Evolutionary conservation across 192 early-diverging fungal species (phyloP).

Genomic region (Dimargaris xerosporica): DNA sequence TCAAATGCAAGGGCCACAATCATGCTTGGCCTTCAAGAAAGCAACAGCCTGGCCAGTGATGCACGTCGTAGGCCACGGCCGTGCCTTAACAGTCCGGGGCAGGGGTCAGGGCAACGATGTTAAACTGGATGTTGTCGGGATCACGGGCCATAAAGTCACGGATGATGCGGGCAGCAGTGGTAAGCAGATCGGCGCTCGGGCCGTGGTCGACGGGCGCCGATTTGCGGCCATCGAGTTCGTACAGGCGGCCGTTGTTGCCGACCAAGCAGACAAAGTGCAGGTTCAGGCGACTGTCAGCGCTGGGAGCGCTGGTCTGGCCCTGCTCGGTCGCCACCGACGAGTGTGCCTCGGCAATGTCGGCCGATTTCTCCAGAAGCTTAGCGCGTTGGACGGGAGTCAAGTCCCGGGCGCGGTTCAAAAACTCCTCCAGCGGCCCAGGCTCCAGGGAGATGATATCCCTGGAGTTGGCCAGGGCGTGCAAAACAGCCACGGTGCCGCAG

Average conservation of each 20-base stretch:
- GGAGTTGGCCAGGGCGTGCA: constrained; percentile 78
- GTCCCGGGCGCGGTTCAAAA: constrained; percentile 42
- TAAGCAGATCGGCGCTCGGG: constrained; percentile 29
- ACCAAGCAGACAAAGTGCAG: constrained; percentile 85
- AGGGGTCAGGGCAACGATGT: constrained; percentile 37
- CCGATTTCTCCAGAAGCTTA: constrained; percentile 44
- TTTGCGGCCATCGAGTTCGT: constrained; percentile 80
- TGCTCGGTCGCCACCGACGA: constrained; percentile 23
- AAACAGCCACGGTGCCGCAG: constrained; percentile 86
- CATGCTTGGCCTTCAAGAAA: too few species aligned
- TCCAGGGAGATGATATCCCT: constrained; percentile 29
- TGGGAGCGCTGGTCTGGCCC: constrained; percentile 56
- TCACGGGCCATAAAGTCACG: constrained; percentile 51
- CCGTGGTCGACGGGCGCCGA: constrained; percentile 77
- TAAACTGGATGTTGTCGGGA: constrained; percentile 46
- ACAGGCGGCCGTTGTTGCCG: constrained; percentile 53
- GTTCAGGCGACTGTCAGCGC: constrained; percentile 58
- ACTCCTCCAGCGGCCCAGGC: constrained; percentile 42
- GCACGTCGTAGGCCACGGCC: neutral
- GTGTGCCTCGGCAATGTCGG: constrained; percentile 38
- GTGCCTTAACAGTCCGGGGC: constrained; percentile 2
- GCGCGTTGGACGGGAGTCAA: constrained; percentile 62
- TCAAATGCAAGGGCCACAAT: too few species aligned
- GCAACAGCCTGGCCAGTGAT: neutral
- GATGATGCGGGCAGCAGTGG: constrained; percentile 38